Evolutionary conservation across 2,329 filamentous ascomycete species (phyloP), one percentile per base, ranked within the genome.

Genomic region (Alternaria incomplexa): DNA sequence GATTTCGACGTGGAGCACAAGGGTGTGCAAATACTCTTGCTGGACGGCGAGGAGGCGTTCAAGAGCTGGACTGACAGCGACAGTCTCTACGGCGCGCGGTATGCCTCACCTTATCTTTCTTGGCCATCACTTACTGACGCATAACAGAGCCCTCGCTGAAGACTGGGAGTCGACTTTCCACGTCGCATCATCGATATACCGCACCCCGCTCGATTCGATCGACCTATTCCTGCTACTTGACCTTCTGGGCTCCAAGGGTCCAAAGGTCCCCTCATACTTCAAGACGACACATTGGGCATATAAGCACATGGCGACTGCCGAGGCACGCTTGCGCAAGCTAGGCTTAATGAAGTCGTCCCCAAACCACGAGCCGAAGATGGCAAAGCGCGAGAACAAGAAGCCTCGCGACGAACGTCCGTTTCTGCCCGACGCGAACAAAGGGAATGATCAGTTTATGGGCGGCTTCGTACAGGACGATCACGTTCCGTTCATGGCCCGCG

Each of bases 21-120:
- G 71, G 96, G 96, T 2, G 86, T 99, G 51, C 96, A 99, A 82
- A 92, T 99, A 46, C 71, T 99, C 28, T 86, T 99, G 63, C 83
- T 99, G 17, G 96, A 99, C 74, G 96, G 96, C 13, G 96, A 99
- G 81, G 96, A 99, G 81, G 94, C 96, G 0, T 99, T 97, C 80
- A 81, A 88, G 26, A 81, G 81, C 4, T 99, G 96, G 96, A 91
- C 89, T 0, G 87, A 87, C 26, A 87, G 85, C 0, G 96, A 99
- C 79, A 97, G 93, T 25, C 83, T 98, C 8, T 99, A 99, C 72
- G 96, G 96, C 4, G 88, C 96, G 32, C 88, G 93, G 90, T 91
- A 84, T 45, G n/a, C n/a, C n/a, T n/a, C n/a, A n/a, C n/a, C n/a
- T n/a, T n/a, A n/a, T n/a, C n/a, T n/a, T n/a, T n/a, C n/a, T n/a